A percentile compares a stretch with the other conserved stretches of the same genome.
Evolutionary conservation across 208 protist species (phyloP).

Genomic region (Leishmania mexicana): DNA sequence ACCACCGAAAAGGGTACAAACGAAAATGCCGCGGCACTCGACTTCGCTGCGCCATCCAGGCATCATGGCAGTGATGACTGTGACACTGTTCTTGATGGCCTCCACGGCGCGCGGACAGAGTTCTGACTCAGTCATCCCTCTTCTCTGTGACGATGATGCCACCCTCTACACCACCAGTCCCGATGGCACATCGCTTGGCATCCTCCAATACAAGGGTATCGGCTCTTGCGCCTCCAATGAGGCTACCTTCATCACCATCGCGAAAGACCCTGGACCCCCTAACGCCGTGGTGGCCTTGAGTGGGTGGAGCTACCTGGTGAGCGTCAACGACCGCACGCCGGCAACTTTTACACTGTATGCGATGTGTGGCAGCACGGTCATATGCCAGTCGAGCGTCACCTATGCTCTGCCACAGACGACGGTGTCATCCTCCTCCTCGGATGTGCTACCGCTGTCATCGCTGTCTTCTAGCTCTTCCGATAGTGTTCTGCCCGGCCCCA

Average conservation of each 20-base stretch:
- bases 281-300: slow-evolving; percentile 29
- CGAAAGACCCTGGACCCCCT: slow-evolving; percentile 9
- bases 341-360: slow-evolving; percentile 45
- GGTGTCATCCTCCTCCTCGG: background rate
- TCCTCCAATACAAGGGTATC: slow-evolving; percentile 12
- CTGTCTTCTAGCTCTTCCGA: background rate
- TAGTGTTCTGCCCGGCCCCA: background rate
- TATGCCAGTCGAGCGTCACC: slow-evolving; percentile 38
- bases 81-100: slow-evolving; percentile 20
- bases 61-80: slow-evolving; percentile 9
- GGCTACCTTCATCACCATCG: slow-evolving; percentile 14
- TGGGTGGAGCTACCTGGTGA: slow-evolving; percentile 49
- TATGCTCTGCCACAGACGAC: background rate
- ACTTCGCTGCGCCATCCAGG: background rate
- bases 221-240: slow-evolving; percentile 17
- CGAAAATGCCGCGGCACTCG: background rate
- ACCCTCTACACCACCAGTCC: background rate
- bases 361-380: slow-evolving; percentile 32
- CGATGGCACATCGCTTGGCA: background rate
- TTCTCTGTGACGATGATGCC: slow-evolving; percentile 23
- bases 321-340: slow-evolving; percentile 17
- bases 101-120: slow-evolving; percentile 14
- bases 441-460: background rate
- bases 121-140: background rate
- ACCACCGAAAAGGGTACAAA: background rate